A percentile compares a stretch with the other conserved stretches of the same genome.
phyloP scores from a whole-genome alignment of 768 basidiomycete genomes.

The Mycena olivaceomarginata region DNA sequence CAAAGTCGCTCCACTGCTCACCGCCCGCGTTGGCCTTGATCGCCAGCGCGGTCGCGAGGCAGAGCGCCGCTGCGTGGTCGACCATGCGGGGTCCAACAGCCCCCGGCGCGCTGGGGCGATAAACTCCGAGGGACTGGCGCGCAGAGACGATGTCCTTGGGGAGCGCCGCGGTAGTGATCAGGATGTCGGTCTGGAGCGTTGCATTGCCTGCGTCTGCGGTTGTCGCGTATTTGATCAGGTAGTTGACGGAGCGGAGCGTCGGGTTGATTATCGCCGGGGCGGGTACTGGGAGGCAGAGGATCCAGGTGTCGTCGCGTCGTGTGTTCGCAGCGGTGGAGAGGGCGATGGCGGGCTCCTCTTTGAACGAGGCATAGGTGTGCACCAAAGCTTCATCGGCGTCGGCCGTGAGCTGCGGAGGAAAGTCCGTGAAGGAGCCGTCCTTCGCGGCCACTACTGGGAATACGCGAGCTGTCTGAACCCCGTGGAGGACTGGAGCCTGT shows the following conservation, averaged over 20 bases:
- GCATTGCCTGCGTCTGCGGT: slow-evolving; percentile 46
- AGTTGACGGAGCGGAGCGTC: slow-evolving; percentile 44
- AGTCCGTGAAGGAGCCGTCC: slow-evolving; percentile 15
- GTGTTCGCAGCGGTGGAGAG: slow-evolving; percentile 14
- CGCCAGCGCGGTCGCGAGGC: slow-evolving; percentile 41
- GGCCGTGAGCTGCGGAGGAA: slow-evolving; percentile 11
- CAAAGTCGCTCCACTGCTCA: slow-evolving; percentile 46
- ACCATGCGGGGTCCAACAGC: slow-evolving; percentile 22
- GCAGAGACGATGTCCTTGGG: slow-evolving; percentile 31
- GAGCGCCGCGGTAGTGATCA: slow-evolving; percentile 38
- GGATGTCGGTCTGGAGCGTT: slow-evolving; percentile 48
- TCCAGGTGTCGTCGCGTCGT: slow-evolving; percentile 37
- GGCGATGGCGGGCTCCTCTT: slow-evolving; percentile 39
- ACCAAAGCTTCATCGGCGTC: slow-evolving; percentile 33
- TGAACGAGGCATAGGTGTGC: slow-evolving; percentile 43
- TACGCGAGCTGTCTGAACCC: background rate
- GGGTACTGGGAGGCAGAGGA: slow-evolving; percentile 33
- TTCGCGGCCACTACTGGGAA: background rate
- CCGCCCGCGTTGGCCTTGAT: slow-evolving; percentile 45
- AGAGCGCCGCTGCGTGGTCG: slow-evolving; percentile 36
- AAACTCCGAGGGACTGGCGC: background rate
- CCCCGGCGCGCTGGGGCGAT: slow-evolving; percentile 1
- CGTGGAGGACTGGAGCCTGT: background rate
- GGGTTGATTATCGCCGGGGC: slow-evolving; percentile 36
- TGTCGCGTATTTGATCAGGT: slow-evolving; percentile 48